Conservation (phyloP, 148 eudicot genomes). For the Fagopyrum homotropicum region DNA sequence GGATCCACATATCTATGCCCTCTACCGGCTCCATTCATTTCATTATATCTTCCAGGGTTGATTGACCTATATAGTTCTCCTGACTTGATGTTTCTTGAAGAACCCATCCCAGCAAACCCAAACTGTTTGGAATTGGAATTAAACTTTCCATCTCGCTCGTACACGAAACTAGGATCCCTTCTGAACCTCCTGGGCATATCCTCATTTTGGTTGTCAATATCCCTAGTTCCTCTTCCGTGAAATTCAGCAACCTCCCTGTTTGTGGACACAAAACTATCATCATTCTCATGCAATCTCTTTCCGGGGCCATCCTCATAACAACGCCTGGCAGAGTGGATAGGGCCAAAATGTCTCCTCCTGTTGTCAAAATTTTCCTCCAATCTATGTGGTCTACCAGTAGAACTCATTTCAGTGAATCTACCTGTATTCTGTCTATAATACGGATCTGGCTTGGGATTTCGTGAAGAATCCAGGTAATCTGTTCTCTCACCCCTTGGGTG, state of each 20-base stretch:
- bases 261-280: conserved; percentile 20
- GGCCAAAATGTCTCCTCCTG: conserved; percentile 23
- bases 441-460: conserved; percentile 14
- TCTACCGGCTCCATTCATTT: conserved; percentile 20
- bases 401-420: conserved; percentile 25
- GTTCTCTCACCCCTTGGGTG: conserved; percentile 20
- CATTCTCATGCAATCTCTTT: conserved; percentile 21
- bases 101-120: conserved; percentile 21
- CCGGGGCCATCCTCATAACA: conserved; percentile 22
- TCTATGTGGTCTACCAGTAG: conserved; percentile 23
- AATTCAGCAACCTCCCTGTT: conserved; percentile 27
- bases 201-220: conserved; percentile 23
- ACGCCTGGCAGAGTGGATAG: conserved; percentile 21
- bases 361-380: conserved; percentile 29
- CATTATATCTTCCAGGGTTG: conserved; percentile 22
- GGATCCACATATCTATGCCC: conserved; percentile 21
- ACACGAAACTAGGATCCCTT: conserved; percentile 21
- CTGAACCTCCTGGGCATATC: conserved; percentile 29
- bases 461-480: conserved; percentile 5
- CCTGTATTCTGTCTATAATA: conserved; percentile 19
- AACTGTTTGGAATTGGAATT: conserved; percentile 21
- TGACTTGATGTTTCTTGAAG: conserved; percentile 19
- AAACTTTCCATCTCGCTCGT: conserved; percentile 24
- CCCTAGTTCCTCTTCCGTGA: conserved; percentile 27
- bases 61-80: conserved; percentile 25